Base-by-base conservation (phyloP, 495 filamentous ascomycete species). In the Mytilinidion resinicola region DNA sequence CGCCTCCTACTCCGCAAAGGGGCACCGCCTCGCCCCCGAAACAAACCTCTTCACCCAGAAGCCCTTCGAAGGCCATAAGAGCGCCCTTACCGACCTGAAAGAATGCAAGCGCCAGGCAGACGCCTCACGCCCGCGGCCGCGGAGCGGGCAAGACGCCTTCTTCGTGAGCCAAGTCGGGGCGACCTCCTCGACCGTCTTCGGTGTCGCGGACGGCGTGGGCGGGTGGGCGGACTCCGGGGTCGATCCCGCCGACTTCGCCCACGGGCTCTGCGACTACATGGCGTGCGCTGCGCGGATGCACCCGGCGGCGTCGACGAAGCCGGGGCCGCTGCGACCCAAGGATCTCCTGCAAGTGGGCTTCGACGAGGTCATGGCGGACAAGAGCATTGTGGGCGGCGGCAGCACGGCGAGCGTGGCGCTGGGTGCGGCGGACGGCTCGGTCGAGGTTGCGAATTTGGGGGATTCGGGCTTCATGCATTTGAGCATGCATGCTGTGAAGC, bases 391-490 rank as follows among this genome's bases (percentile, higher is more conserved):
- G 8, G 95, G 88, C 1, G 93, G 93, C 42, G 93, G 92, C 15
- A 90, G 88, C 66, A 99, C 93, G 10, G 93, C 92, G 14, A 88
- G 87, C 50, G 82, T 99, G 6, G 93, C 85, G 9, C 76, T 95
- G 37, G 84, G 83, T 19, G 74, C 77, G 17, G 75, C 77, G 0
- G 78, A 88, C 62, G 95, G 93, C 14, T 77, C 73, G 9, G 76
- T 96, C 15, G 86, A 92, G 61, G 82, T 96, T 51, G 95, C 93
- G 39, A 98, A 98, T 69, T 77, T 98, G n/a, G 93, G 93, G 59
- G 93, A 98, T 73, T 96, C 91, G n/a, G 93, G 92, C 51, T 96
- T 89, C 69, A 81, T 96, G 20, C 83, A 95, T 48, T 72, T 97
- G 53, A 83, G 90, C 20, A 78, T 85, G 35, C 92, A 90, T 64